These are phyloP conservation scores for Geotrichum siamense DNA, from an alignment of 1,139 yeast genomes.

Conservation along the genomic window DNA sequence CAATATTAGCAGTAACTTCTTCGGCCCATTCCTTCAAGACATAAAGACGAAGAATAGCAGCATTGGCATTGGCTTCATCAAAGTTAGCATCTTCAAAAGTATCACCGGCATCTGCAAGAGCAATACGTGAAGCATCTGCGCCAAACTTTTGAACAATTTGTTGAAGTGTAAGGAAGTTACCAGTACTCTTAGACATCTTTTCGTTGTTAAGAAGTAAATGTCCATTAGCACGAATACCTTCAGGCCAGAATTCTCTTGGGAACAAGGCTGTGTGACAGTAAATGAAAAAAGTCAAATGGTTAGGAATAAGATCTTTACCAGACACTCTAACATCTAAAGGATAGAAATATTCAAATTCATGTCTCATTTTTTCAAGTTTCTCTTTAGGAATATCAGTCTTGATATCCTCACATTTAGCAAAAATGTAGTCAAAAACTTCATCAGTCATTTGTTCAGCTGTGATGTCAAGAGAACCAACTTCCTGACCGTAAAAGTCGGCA, in stretches of 20 bases:
- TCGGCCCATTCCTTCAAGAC: slow-evolving; percentile 96
- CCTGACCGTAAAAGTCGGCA: slow-evolving; percentile 76
- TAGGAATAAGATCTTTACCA: slow-evolving; percentile 96
- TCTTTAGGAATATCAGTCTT: slow-evolving; percentile 55
- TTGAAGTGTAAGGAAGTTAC: slow-evolving; percentile 88
- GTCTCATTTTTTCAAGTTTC: slow-evolving; percentile 66
- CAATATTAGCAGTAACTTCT: slow-evolving; percentile 49
- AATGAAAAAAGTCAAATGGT: slow-evolving; percentile 92
- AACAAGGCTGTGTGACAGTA: slow-evolving; percentile 89
- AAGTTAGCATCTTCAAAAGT: slow-evolving; percentile 96
- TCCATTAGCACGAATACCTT: slow-evolving; percentile 90
- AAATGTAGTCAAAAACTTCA: slow-evolving; percentile 87
- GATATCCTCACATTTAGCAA: slow-evolving; percentile 61
- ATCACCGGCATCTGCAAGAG: slow-evolving; percentile 98
- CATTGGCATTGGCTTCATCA: slow-evolving; percentile 94
- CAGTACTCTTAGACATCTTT: slow-evolving; percentile 97
- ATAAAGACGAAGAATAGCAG: slow-evolving; percentile 89
- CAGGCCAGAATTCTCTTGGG: slow-evolving; percentile 89
- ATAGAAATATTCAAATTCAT: slow-evolving; percentile 92
- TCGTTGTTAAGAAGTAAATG: slow-evolving; percentile 92
- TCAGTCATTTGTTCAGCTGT: slow-evolving; percentile 83
- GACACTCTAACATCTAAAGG: slow-evolving; percentile 88
- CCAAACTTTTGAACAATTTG: slow-evolving; percentile 85
- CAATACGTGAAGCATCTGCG: slow-evolving; percentile 96
- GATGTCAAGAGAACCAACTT: slow-evolving; percentile 64